Base-by-base conservation (phyloP, 768 basidiomycete genomes). In the Mycena latifolia region DNA sequence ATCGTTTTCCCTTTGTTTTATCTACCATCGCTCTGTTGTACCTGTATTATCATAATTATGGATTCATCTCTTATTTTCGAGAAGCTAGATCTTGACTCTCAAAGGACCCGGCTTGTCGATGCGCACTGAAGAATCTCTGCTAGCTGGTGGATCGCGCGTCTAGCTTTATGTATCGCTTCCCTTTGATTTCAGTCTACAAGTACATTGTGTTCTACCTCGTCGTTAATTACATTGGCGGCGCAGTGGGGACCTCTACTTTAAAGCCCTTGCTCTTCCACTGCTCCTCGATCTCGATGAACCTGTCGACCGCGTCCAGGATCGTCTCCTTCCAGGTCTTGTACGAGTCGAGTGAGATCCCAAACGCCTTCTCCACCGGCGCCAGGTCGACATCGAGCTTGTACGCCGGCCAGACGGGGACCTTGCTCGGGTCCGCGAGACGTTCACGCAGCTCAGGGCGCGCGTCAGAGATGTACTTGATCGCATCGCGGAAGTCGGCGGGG, bases 281-380 rank as follows among this genome's bases (percentile, higher is more conserved):
- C 2, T 66, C 25, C 61, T 72, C 71, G 2, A 70, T 7, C 5
- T 46, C 61, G 22, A 68, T 24, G 20, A 70, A 50, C 7, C 71
- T 62, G 35, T 72, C 69, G 8, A 70, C 37, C 9, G 54, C 48
- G 31, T 72, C 71, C 35, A 69, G 29, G 17, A 70, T 66, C 18
- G 69, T 72, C 27, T 68, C 61, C 55, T 46, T 58, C 71, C 67
- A 69, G 18, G 67, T 62, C 37, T 53, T 65, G 45, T 60, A 61
- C 17, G 37, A 48, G 4, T 43, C 48, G 25, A 56, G 46, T 20
- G 48, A 56, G 25, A 71, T 56, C 37, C 64, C 67, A 10, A 71
- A 72, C 72, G 72, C 70, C 72, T 53, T 39, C 67, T 63, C 74
- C 67, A 69, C 61, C 65, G 14, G 61, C 33, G 9, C 35, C 67